Percentiles rank a stretch among this genome's conserved stretches.
These are phyloP conservation scores for Phycomyces blakesleeanus DNA, from an alignment of 192 early-diverging fungal species.

Conservation along the genomic window DNA sequence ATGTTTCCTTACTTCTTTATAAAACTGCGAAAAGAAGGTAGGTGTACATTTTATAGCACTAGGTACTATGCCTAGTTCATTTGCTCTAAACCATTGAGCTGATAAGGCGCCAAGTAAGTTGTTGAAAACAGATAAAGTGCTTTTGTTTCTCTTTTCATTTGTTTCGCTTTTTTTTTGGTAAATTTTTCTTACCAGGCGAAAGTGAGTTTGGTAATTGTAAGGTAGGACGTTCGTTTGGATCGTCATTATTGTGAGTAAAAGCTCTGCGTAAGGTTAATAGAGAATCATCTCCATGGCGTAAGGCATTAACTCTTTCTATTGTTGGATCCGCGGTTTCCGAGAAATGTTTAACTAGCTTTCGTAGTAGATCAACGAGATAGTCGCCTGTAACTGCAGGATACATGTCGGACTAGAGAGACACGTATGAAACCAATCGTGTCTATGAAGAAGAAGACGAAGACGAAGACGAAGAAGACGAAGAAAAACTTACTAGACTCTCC, in stretches of 20 bases:
- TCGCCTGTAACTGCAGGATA: slow-evolving; percentile 14
- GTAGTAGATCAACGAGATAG: slow-evolving; percentile 31
- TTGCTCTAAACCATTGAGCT: slow-evolving; percentile 24
- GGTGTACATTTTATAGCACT: slow-evolving; percentile 7
- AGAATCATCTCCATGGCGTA: slow-evolving; percentile 32
- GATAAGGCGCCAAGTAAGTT: not conserved
- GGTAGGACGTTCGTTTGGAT: not conserved
- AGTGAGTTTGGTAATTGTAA: not conserved
- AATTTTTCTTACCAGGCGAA: not conserved
- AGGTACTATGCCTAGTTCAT: slow-evolving; percentile 22
- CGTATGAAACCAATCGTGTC: slow-evolving; percentile 8
- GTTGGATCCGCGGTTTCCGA: slow-evolving; percentile 26
- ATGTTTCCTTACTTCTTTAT: slow-evolving; percentile 33
- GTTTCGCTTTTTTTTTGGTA: not conserved
- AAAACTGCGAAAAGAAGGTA: slow-evolving; percentile 27
- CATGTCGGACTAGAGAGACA: slow-evolving; percentile 27
- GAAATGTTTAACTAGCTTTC: slow-evolving; percentile 35
- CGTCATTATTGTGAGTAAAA: not conserved
- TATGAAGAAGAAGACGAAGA: slow-evolving; percentile 5
- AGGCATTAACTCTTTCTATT: slow-evolving; percentile 15
- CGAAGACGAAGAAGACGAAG: slow-evolving; percentile 21
- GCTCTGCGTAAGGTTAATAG: slow-evolving; percentile 19
- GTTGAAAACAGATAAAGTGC: not conserved
- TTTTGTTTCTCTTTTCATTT: not conserved
- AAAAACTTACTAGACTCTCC: slow-evolving; percentile 54